Evolutionary conservation across 2,329 filamentous ascomycete genomes (phyloP), one percentile per base, ranked within the genome.

Genomic region (Pseudogymnoascus sp.): DNA sequence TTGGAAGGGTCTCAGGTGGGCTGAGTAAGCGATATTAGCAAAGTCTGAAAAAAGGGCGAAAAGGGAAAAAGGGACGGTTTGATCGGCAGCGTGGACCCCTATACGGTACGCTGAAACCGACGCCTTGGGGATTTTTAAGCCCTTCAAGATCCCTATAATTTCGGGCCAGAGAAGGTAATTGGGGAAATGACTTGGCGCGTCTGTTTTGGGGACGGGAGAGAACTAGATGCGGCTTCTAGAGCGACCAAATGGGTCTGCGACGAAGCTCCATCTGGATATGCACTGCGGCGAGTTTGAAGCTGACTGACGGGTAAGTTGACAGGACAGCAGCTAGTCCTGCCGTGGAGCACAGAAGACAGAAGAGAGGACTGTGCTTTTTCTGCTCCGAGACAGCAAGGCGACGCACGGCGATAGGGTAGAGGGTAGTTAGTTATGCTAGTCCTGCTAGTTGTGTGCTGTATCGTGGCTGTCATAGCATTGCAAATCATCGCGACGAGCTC

Each of bases 71-170:
- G 25, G 8, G 4, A 16, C 2, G 25, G 25, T 53, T 28, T 53
- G 46, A 53, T 53, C 46, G 46, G 14, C 46, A 18, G 46, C 46
- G 46, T 53, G 46, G 46, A 53, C 46, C 46, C 46, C 46, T 53
- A 53, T 34, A 53, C 7, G 8, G n/a, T 1, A 53, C 46, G n/a
- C 46, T 53, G 46, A 53, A 53, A 53, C 46, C 3, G 5, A 56
- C 50, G 50, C 50, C 50, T 18, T 56, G 50, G 28, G 28, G 7
- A 2, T 7, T 8, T 31, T 31, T 8, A 31, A 31, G n/a, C n/a
- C n/a, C 28, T 18, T 56, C 1, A 12, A 18, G 28, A 34, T 56
- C 50, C 50, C 25, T 56, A 56, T 56, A 56, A 56, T 56, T 14
- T 56, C 50, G 28, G 50, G 50, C 25, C 16, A 56, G 18, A 56